Conservation (phyloP, 176 grass and related monocot genomes). For the Musa schizocarpa region DNA sequence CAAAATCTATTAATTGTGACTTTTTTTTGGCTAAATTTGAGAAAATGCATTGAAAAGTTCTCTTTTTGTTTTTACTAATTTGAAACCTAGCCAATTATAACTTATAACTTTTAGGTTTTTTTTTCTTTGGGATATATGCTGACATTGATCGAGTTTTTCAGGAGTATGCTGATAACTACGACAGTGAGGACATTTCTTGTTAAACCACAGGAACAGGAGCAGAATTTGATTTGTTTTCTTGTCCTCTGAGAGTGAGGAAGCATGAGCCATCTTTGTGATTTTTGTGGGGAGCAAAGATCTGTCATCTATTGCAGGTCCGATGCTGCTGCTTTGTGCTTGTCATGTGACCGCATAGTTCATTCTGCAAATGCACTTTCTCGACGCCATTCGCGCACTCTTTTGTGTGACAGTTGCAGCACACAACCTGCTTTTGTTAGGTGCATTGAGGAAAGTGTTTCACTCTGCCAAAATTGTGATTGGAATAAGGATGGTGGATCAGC, state of each 20-base stretch:
- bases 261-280: conserved; percentile 13
- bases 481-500: neutral
- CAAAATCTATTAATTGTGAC: neutral
- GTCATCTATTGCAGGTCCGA: conserved; percentile 32
- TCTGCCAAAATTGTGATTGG: conserved; percentile 21
- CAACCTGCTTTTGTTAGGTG: conserved; percentile 15
- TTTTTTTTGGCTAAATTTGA: neutral
- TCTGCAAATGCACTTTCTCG: conserved; percentile 18
- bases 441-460: neutral
- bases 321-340: conserved; percentile 33
- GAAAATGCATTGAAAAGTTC: too few species aligned
- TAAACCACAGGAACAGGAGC: neutral
- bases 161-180: neutral
- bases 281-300: conserved; percentile 19
- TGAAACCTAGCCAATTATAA: neutral
- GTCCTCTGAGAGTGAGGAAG: neutral
- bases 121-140: neutral
- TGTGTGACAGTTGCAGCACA: conserved; percentile 25
- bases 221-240: neutral
- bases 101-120: neutral
- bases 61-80: neutral
- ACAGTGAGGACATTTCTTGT: neutral
- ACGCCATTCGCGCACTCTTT: conserved; percentile 26
- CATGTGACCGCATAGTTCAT: conserved; percentile 31
- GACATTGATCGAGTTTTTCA: neutral